Evolutionary conservation across 148 eudicot species (phyloP), one percentile per base, ranked within the genome.

Genomic region (Rhododendron vialii): DNA sequence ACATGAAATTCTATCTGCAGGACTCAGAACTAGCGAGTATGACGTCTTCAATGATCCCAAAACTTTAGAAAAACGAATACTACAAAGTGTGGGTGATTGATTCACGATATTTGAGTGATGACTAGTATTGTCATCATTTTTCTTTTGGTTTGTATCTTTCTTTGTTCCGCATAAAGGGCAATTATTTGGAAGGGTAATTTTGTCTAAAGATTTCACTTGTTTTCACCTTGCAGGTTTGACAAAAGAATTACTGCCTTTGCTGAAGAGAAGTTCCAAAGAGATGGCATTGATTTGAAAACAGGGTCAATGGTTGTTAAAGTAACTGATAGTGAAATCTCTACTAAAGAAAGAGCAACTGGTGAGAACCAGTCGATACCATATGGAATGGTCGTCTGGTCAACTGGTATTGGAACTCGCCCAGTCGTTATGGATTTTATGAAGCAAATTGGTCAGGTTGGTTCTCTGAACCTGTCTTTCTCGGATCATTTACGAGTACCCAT

Each of bases 331-430:
- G 88, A 82, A 76, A 82, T 87, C 38, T 59, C 41, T 33, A 87
- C 88, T n/a, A 87, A 87, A 83, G 88, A 82, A 76, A 87, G 82
- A 76, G 85, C 77, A 76, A 83, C 59, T 15, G 85, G 81, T 28
- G 82, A 87, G 83, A 83, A 43, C 63, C 43, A 10, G 65, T 75
- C 88, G n/a, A 82, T 87, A 30, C 88, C 88, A 61, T 87, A 87
- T 77, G 88, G 88, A 48, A 87, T 87, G 88, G 82, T 83, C 30
- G 88, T 87, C 78, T 87, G 88, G 88, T 75, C 88, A 5, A 87
- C 88, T 33, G 88, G 88, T 45, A 87, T 87, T 59, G 88, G 88
- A n/a, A 86, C 88, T 77, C 85, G 88, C 63, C 85, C 88, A 75
- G 45, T 87, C 1, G 38, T 87, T 43, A 55, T 82, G 15, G 85